Evolutionary conservation across 768 basidiomycete genomes (phyloP), one percentile per base, ranked within the genome.

Genomic region (Lactarius tabidus): DNA sequence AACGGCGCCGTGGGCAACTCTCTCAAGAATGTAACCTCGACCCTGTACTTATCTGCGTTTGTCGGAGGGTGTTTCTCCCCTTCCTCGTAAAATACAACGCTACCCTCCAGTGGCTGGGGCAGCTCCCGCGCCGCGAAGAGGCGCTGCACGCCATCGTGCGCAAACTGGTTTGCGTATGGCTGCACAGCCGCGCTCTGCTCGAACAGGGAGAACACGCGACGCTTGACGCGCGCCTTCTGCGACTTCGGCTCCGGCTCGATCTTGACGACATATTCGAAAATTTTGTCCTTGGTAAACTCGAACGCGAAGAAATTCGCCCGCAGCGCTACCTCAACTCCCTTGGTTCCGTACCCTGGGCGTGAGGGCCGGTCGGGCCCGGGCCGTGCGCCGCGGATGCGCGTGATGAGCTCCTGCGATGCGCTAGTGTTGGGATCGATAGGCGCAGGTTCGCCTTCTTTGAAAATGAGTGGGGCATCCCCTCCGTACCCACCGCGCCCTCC

Each of bases 301-400:
- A 89, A 69, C 0, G 84, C 70, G 72, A 87, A 88, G 74, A 88
- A 87, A 71, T 89, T 89, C 26, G 87, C 79, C 1, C 88, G 79
- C 18, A 89, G 73, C 0, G 73, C 80, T 67, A 85, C 79, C 2
- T 53, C 67, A 23, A 0, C 77, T 67, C 10, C 59, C 79, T 81
- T 1, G 75, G 72, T 28, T 28, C 69, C 69, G 31, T 62, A 70
- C 1, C 69, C 69, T 3, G 69, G 69, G 7, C 69, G 69, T 4
- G 63, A 53, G n/a, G 67, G 69, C 2, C 69, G 52, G 12, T 68
- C 69, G 7, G 69, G 69, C 0, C 69, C 69, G 8, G 56, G 38
- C 12, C 52, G 45, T 1, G 23, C 31, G 0, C 17, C 18, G 28
- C 55, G 41, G 45, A 67, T 36, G 43, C 61, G 57, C 5, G 71